Base-by-base conservation (phyloP, 2,329 filamentous ascomycete species). In the Elsinoe perseae region DNA sequence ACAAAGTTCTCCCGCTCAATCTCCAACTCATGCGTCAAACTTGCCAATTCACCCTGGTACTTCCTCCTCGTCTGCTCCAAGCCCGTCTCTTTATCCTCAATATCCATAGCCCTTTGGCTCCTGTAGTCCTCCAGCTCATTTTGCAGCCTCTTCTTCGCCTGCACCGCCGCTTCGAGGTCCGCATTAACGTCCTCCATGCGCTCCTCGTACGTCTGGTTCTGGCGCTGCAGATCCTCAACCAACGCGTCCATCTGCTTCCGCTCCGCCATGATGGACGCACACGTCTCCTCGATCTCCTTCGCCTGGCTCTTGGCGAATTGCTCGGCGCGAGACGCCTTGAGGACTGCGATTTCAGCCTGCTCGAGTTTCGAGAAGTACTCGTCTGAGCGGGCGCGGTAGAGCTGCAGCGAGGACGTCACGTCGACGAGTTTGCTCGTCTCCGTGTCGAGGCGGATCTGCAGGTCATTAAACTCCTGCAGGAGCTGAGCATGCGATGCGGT, bases 61-160 rank as follows among this genome's bases (percentile, higher is more conserved):
- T 97, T 98, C 78, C 92, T 93, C 66, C 92, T 83, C 42, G 92
- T 96, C 72, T 97, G 92, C 73, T 98, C 93, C 82, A 96, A 87
- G 63, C 88, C 93, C 8, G 86, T 86, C 71, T 97, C 92, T 70
- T 93, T 96, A 72, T 98, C 92, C 71, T 97, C 93, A 56, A 97
- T 88, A 65, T 97, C 93, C 71, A 95, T 95, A 57, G 91, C 91
- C 46, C 92, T 84, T 71, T 96, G 91, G 68, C 85, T 95, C 59
- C 93, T 84, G 75, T 97, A 98, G 71, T 98, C 92, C 71, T 97
- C 92, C 2, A 98, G 85, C 74, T 98, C 92, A 67, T 97, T 91
- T 70, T 98, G 92, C 21, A 97, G 83, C 58, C 92, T 83, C 73
- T 91, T 95, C 79, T 95, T 95, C 18, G 89, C 84, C 73, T 96